Percentiles rank a stretch among this genome's conserved stretches.
phyloP scores from a whole-genome alignment of 164 flowering plant species.

The Annona squamosa region DNA sequence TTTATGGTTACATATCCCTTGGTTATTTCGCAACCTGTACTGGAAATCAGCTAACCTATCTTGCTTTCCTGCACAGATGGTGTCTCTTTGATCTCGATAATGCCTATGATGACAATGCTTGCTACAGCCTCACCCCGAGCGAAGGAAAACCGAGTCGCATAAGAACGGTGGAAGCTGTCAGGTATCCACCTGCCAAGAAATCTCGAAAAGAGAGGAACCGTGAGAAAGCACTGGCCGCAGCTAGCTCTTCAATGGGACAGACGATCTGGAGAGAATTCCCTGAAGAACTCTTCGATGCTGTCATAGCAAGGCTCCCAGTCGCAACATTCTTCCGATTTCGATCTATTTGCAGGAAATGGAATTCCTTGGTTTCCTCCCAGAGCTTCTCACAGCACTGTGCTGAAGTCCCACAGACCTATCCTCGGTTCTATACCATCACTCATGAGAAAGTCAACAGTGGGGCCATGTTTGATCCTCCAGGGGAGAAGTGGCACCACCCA shows the following conservation, averaged over 20 bases:
- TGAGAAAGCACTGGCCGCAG: constrained; percentile 25
- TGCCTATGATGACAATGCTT: constrained; percentile 35
- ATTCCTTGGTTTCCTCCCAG: constrained; percentile 54
- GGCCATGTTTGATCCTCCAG: constrained; percentile 74
- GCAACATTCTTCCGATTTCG: constrained; percentile 76
- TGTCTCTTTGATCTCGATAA: constrained; percentile 46
- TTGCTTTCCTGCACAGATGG: constrained; percentile 39
- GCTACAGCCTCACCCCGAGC: constrained; percentile 41
- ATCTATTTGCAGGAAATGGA: constrained; percentile 84
- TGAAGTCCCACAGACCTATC: constrained; percentile 41
- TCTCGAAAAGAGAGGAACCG: constrained; percentile 55
- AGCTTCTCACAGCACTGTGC: constrained; percentile 74
- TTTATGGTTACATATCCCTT: neutral
- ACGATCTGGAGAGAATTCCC: constrained; percentile 91
- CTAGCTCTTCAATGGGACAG: constrained; percentile 42
- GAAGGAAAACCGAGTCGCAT: constrained; percentile 45
- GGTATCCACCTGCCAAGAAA: constrained; percentile 62
- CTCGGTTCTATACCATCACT: constrained; percentile 91
- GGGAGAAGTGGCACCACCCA: constrained; percentile 81
- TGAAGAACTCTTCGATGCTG: constrained; percentile 86
- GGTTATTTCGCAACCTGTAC: neutral
- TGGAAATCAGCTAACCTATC: neutral
- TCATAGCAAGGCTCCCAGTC: constrained; percentile 80
- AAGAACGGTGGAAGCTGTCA: constrained; percentile 52
- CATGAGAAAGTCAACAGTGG: constrained; percentile 66